Conservation (phyloP, 2,329 filamentous ascomycete genomes). For the Aureobasidium lini region DNA sequence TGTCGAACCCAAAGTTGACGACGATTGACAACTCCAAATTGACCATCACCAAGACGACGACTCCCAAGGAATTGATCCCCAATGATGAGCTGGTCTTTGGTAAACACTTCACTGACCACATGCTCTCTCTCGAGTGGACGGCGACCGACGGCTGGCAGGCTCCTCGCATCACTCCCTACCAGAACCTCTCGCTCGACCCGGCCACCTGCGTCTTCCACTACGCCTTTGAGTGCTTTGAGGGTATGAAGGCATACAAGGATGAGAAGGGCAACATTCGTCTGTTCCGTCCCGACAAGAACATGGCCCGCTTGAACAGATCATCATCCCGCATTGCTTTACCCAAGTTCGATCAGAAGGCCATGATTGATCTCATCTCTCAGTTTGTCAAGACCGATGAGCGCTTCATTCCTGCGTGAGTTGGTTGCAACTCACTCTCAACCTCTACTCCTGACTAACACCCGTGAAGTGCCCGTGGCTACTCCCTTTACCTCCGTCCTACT, state of each 20-base stretch:
- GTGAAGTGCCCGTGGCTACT: constrained; percentile 57
- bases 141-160: constrained; percentile 73
- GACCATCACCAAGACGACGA: constrained; percentile 62
- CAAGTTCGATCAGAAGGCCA: constrained; percentile 64
- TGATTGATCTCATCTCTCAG: constrained; percentile 75
- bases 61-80: constrained; percentile 66
- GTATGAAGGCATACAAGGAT: constrained; percentile 99
- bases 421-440: background rate
- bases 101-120: constrained; percentile 89
- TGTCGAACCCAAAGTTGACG: constrained; percentile 47
- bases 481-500: constrained; percentile 88
- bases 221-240: constrained; percentile 95
- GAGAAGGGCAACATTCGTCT: constrained; percentile 68
- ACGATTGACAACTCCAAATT: constrained; percentile 74
- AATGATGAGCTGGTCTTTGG: constrained; percentile 85
- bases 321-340: constrained; percentile 86
- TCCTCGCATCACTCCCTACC: constrained; percentile 83
- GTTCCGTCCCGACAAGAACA: constrained; percentile 94
- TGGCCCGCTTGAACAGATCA: constrained; percentile 88
- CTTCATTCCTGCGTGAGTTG: constrained; percentile 71
- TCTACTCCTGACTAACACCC: background rate
- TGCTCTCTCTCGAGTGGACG: constrained; percentile 93
- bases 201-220: constrained; percentile 98
- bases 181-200: constrained; percentile 93
- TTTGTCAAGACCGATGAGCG: constrained; percentile 75